These are phyloP conservation scores for Cercospora berteroae DNA, from an alignment of 2,329 filamentous ascomycete species.

Conservation along the genomic window DNA sequence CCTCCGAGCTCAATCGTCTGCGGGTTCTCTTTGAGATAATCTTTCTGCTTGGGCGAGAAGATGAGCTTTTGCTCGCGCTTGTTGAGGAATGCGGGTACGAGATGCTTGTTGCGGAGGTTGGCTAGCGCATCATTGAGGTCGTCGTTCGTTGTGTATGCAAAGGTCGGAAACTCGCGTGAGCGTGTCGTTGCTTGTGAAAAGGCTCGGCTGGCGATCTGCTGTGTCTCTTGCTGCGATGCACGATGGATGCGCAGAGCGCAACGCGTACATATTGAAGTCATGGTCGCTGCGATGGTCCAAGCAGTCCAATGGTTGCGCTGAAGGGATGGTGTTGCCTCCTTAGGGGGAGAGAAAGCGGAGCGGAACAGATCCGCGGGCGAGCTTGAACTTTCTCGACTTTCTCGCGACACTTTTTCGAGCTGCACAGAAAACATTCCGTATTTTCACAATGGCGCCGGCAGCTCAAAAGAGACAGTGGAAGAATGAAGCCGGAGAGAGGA, in stretches of 20 bases:
- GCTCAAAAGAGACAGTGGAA: constrained; percentile 44
- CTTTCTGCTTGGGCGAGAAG: constrained; percentile 42
- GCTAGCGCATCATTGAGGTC: constrained; percentile 44
- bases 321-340: constrained; percentile 2
- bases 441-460: constrained; percentile 27
- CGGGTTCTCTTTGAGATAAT: constrained; percentile 45
- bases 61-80: constrained; percentile 44
- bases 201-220: constrained; percentile 22
- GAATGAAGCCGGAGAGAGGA: constrained; percentile 58
- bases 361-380: constrained; percentile 1
- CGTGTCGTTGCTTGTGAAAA: constrained; percentile 28
- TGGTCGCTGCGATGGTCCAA: constrained; percentile 1
- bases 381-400: constrained; percentile 4
- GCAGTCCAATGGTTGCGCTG: background rate
- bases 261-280: constrained; percentile 33
- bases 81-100: constrained; percentile 47
- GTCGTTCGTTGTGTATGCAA: constrained; percentile 42
- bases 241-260: constrained; percentile 37
- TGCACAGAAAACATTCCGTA: background rate
- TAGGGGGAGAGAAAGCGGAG: background rate
- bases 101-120: constrained; percentile 44
- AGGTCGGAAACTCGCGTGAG: constrained; percentile 39
- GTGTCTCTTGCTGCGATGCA: constrained; percentile 23
- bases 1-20: constrained; percentile 44
- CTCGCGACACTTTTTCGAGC: background rate